Evolutionary conservation across 306 rosid genomes (phyloP), one percentile per base, ranked within the genome.

Genomic region (Cicer judaicum): DNA sequence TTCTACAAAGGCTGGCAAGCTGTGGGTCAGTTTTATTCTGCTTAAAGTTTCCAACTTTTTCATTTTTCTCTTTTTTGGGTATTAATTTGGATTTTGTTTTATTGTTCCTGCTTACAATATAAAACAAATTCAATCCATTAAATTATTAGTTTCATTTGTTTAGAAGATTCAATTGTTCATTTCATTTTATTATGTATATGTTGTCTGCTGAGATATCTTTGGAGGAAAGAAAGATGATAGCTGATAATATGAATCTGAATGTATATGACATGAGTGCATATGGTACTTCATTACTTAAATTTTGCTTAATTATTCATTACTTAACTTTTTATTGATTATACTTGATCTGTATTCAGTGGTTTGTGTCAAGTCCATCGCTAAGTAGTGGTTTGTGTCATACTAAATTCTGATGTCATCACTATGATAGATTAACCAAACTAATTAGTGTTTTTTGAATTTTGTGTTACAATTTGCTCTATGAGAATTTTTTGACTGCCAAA

Each of bases 1-100:
- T 91, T 91, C 84, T 87, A 88, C 80, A 79, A 76, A 46, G 96
- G 93, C 73, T 93, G 98, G 98, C 92, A 87, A 79, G 91, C 81
- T 59, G 92, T 89, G 57, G 98, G 98, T 93, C 64, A 82, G 92
- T 77, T 74, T 74, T 41, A 43, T 14, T 7, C 40, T 77, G 7
- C 62, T 75, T 36, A 5, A 55, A 64, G 57, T 48, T 71, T 72
- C 64, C 4, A 47, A 1, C 73, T 65, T 72, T 53, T 12, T 62
- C 21, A 9, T 39, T 39, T 43, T 63, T 47, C 70, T 29, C 14
- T 49, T 69, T 7, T 7, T 34, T 43, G 66, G 72, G 19, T 64
- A 48, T 55, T 21, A 21, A 21, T 21, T 56, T 50, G 12, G 12
- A 6, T 52, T 71, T 9, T 52, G 59, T 34, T 70, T 72, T 53